A percentile compares a stretch with the other conserved stretches of the same genome.
Conservation (phyloP, 2,329 filamentous ascomycete genomes). For the Emmonsiellopsis sp. region DNA sequence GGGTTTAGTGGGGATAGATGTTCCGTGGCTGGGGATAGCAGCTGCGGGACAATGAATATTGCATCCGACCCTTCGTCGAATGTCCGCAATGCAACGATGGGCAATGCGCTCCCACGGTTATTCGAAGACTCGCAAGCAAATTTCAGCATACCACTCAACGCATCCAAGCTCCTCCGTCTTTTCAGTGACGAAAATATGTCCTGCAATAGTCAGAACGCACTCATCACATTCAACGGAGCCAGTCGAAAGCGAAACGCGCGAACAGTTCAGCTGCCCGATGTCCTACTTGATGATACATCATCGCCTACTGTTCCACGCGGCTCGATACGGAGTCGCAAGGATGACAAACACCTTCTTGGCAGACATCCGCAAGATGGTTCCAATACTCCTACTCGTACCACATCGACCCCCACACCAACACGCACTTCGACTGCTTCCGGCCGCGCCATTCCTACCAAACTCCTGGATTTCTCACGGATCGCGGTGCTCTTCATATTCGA, state of each 20-base stretch:
- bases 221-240: constrained; percentile 70
- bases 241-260: constrained; percentile 17
- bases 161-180: constrained; percentile 60
- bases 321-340: not conserved
- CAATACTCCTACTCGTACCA: constrained; percentile 5
- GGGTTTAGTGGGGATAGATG: constrained; percentile 67
- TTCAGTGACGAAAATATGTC: constrained; percentile 69
- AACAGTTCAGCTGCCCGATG: not conserved
- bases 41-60: constrained; percentile 45
- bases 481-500: constrained; percentile 20
- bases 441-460: constrained; percentile 7
- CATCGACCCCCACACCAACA: constrained; percentile 15
- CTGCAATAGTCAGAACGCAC: constrained; percentile 75
- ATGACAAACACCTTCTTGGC: not conserved
- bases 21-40: constrained; percentile 38
- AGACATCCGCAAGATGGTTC: not conserved
- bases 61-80: constrained; percentile 28
- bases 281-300: not conserved
- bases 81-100: constrained; percentile 64
- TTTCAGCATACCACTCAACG: constrained; percentile 68
- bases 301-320: not conserved
- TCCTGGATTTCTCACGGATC: constrained; percentile 20
- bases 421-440: constrained; percentile 18
- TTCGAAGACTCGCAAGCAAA: constrained; percentile 56
- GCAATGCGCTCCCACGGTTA: constrained; percentile 66